Evolutionary conservation across 768 basidiomycete species (phyloP).

Genomic region (Leucosporidium yakuticum): DNA sequence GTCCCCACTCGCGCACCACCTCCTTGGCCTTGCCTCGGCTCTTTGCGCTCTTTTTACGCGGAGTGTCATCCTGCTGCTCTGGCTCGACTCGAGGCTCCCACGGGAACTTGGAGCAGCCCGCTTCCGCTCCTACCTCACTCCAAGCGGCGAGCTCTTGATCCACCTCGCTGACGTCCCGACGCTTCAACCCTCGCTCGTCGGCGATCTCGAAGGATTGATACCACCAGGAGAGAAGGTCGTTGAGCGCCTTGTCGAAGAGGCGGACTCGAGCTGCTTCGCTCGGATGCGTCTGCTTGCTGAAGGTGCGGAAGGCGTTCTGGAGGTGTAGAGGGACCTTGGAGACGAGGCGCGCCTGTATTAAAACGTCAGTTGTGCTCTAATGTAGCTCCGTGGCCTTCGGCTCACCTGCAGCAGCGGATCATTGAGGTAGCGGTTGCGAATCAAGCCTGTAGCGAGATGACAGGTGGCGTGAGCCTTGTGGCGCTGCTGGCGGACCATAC

Average conservation of each 20-base stretch:
- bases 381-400: neutral
- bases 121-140: constrained; percentile 3
- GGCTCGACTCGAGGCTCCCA: constrained; percentile 5
- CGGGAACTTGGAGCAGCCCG: neutral
- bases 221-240: constrained; percentile 80
- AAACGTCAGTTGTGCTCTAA: neutral
- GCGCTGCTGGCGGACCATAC: constrained; percentile 65
- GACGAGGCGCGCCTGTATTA: constrained; percentile 69
- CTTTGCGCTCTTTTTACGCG: neutral
- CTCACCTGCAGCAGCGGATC: constrained; percentile 75
- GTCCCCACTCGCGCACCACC: neutral
- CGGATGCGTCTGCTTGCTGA: constrained; percentile 72
- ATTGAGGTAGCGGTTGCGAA: constrained; percentile 78
- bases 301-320: constrained; percentile 72
- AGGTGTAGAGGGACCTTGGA: constrained; percentile 75
- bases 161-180: constrained; percentile 9
- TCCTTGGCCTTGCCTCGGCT: neutral
- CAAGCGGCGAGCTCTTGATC: constrained; percentile 19
- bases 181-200: constrained; percentile 10
- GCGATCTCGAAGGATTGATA: constrained; percentile 58
- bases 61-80: neutral
- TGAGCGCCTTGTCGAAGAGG: constrained; percentile 76
- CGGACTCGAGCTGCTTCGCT: constrained; percentile 75
- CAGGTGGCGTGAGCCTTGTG: constrained; percentile 85
- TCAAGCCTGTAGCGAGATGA: constrained; percentile 65